Evolutionary conservation across 495 filamentous ascomycete genomes (phyloP).

Genomic region (Physcia stellaris): DNA sequence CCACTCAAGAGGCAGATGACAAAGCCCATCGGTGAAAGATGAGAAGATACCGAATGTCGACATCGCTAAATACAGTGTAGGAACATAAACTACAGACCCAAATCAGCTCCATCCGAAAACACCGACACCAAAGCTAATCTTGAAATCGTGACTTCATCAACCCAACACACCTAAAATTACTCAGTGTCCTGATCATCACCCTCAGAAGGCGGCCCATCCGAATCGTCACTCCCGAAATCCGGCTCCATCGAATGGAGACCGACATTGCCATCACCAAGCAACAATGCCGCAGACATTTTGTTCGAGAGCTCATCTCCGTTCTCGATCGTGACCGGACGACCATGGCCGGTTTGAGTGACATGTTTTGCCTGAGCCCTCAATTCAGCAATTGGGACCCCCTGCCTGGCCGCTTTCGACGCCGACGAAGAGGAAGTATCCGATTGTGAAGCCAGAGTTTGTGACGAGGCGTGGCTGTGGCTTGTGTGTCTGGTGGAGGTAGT

Average conservation of each 20-base stretch:
- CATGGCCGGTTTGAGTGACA: background rate
- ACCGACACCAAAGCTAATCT: background rate
- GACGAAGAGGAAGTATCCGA: background rate
- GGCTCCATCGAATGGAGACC: background rate
- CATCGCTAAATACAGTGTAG: no score
- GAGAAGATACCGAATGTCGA: no score
- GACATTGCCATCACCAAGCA: background rate
- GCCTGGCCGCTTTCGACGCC: background rate
- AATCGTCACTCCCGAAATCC: slow-evolving; percentile 6
- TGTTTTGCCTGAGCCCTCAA: background rate
- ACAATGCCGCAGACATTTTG: background rate
- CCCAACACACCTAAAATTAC: background rate
- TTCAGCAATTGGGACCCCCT: background rate
- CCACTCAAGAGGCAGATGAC: no score
- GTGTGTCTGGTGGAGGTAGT: background rate
- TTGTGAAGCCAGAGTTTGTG: background rate
- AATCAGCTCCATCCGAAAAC: background rate
- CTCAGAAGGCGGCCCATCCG: slow-evolving; percentile 5
- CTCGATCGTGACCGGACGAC: background rate
- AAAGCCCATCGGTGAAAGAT: no score
- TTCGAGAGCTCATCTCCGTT: background rate
- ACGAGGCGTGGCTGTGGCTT: background rate
- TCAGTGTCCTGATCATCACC: background rate
- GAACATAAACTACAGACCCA: no score
- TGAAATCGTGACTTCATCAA: background rate